Evolutionary conservation across 345 rosid genomes (phyloP), one percentile per base, ranked within the genome.

Genomic region (Brassica carinata): DNA sequence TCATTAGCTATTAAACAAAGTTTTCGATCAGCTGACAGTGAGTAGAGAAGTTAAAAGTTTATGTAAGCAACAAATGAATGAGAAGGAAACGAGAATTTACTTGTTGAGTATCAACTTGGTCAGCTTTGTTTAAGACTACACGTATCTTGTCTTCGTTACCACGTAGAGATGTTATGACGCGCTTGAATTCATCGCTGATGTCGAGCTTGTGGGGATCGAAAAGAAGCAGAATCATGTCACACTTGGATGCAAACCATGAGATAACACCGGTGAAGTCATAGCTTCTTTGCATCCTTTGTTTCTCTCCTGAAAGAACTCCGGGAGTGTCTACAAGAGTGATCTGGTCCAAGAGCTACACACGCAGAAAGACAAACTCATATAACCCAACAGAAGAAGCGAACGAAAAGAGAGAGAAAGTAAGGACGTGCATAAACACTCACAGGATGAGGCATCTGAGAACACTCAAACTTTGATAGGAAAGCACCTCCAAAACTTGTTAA

Each of bases 151-250:
- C 99, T 75, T 93, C 97, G 29, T 92, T 90, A 23, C 99, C 98
- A 72, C 89, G 97, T 34, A 93, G 69, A 69, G 94, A 96, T 77
- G 97, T 70, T 62, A 96, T 96, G 10, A 92, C 97, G 7, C 94
- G 95, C 81, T 91, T 96, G 87, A 96, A 93, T 83, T 96, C 97
- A 82, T 96, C 98, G 6, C 97, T 92, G 74, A 96, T 85, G 81
- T 96, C 97, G 68, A 92, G 96, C 76, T 93, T 96, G 78, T 96
- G 98, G 53, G 98, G 99, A 80, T 96, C 99, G 81, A 96, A 96
- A 63, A 96, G 85, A 79, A 96, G 98, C 63, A 96, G 90, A 80
- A 96, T 96, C 83, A 94, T 85, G 78, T 96, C 99, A 48, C 97
- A 90, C 82, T 96, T 96, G 53, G 98, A 90, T 67, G 99, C 98